Conservation (phyloP, 2,329 filamentous ascomycete species). For the Fusarium nodosum region DNA sequence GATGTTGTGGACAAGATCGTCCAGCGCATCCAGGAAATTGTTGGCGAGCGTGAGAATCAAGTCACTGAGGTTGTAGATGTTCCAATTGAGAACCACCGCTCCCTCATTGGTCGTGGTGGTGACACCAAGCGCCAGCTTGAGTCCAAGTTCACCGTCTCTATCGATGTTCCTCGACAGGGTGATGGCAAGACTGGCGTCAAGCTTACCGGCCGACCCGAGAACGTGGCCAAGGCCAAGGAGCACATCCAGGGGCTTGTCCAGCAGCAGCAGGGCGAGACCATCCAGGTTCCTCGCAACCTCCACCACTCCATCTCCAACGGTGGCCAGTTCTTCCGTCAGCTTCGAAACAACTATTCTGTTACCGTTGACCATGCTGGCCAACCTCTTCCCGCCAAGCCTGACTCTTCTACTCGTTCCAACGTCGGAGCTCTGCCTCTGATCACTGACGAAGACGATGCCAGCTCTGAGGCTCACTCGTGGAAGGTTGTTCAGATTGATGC, state of each 20-base stretch:
- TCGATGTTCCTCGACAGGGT: slow-evolving; percentile 93
- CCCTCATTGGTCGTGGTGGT: slow-evolving; percentile 92
- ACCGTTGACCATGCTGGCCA: slow-evolving; percentile 92
- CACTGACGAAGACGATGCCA: slow-evolving; percentile 81
- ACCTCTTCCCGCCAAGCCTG: slow-evolving; percentile 77
- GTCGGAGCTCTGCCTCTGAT: slow-evolving; percentile 84
- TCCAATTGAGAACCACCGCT: slow-evolving; percentile 88
- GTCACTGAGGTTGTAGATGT: slow-evolving; percentile 84
- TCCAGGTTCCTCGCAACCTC: slow-evolving; percentile 84
- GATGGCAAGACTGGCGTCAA: slow-evolving; percentile 87
- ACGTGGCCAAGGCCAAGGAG: slow-evolving; percentile 87
- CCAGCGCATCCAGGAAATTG: slow-evolving; percentile 83
- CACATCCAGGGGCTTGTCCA: slow-evolving; percentile 85
- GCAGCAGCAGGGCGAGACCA: slow-evolving; percentile 87
- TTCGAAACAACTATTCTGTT: slow-evolving; percentile 87
- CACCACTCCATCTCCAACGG: slow-evolving; percentile 91
- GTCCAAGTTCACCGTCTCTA: slow-evolving; percentile 83
- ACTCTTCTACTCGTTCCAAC: slow-evolving; percentile 67
- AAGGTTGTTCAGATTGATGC: slow-evolving; percentile 76
- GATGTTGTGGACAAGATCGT: slow-evolving; percentile 91
- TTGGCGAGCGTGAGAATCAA: slow-evolving; percentile 86
- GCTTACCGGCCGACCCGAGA: slow-evolving; percentile 80
- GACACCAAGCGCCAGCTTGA: slow-evolving; percentile 89
- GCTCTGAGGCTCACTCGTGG: slow-evolving; percentile 83
- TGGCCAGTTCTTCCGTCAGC: slow-evolving; percentile 91